Evolutionary conservation across 2,329 filamentous ascomycete genomes (phyloP).

Genomic region (Dryadomyces quercus-mongolicae): DNA sequence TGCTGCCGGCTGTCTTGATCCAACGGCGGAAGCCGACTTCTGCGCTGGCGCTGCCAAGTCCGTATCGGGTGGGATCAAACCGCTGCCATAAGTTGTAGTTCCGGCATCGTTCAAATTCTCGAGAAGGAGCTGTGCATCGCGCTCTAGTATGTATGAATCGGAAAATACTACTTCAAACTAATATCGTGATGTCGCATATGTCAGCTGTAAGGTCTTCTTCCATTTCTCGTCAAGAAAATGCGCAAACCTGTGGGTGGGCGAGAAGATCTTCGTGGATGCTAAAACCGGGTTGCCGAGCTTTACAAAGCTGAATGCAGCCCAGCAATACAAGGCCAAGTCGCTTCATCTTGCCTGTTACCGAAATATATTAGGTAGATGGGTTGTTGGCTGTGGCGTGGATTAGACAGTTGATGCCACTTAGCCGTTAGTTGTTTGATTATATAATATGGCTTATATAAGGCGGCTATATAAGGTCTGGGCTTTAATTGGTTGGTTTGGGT

Average conservation of each 20-base stretch:
- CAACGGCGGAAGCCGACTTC: conserved; percentile 21
- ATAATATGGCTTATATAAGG: not conserved
- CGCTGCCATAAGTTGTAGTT: conserved; percentile 25
- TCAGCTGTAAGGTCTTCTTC: not conserved
- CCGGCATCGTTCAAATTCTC: conserved; percentile 22
- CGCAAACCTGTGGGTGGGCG: conserved; percentile 68
- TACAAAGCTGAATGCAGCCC: conserved; percentile 29
- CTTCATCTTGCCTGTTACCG: conserved; percentile 34
- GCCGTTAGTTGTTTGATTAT: not conserved
- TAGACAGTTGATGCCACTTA: conserved; percentile 1
- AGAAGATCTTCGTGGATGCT: conserved; percentile 82
- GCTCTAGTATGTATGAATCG: conserved; percentile 57
- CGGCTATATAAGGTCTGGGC: not conserved
- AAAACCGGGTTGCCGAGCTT: conserved; percentile 47
- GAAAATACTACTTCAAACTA: conserved; percentile 75
- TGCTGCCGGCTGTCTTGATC: conserved; percentile 1
- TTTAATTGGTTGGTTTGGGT: not conserved
- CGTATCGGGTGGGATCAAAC: conserved; percentile 27
- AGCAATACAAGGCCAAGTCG: conserved; percentile 32
- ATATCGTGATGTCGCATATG: not conserved
- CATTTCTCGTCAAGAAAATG: too few species aligned
- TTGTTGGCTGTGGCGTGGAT: not conserved
- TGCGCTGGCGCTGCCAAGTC: conserved; percentile 24
- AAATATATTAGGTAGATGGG: conserved; percentile 14
- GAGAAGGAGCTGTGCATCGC: conserved; percentile 53